Conservation (phyloP, 805 yeast species). For the Priceomyces carsonii region DNA sequence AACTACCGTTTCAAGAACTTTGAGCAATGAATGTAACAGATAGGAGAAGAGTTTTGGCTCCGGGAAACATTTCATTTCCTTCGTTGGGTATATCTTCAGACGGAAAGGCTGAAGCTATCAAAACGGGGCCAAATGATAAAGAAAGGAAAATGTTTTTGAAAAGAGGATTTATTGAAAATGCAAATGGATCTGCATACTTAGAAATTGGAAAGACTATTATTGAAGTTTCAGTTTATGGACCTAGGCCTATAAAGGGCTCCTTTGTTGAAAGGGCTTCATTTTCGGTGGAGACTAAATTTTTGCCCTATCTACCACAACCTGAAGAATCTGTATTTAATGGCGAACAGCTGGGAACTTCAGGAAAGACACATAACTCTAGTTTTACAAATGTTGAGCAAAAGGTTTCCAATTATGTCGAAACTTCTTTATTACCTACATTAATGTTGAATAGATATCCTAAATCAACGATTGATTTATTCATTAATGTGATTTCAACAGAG, state of each 20-base stretch:
- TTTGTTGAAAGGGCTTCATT: constrained; percentile 67
- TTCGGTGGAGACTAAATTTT: constrained; percentile 58
- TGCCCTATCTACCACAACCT: constrained; percentile 49
- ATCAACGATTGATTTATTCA: constrained; percentile 78
- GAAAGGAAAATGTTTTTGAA: constrained; percentile 53
- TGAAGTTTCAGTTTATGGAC: constrained; percentile 80
- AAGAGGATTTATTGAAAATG: constrained; percentile 66
- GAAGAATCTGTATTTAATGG: constrained; percentile 29
- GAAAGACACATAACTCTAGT: constrained; percentile 29
- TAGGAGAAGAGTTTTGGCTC: constrained; percentile 86
- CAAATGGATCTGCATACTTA: constrained; percentile 80
- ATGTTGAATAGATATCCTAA: constrained; percentile 80
- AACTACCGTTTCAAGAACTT: neutral
- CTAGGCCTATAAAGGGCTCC: constrained; percentile 79
- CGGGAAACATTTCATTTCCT: constrained; percentile 56
- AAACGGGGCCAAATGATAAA: constrained; percentile 16
- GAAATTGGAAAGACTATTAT: constrained; percentile 66
- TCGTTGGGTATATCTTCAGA: constrained; percentile 13
- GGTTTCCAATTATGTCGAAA: constrained; percentile 51
- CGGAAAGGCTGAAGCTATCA: constrained; percentile 12
- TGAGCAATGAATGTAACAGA: constrained; percentile 49
- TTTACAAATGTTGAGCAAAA: constrained; percentile 45
- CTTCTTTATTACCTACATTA: constrained; percentile 53
- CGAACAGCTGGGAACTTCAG: constrained; percentile 16
- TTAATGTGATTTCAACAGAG: constrained; percentile 61